phyloP scores from a whole-genome alignment of 225 moss, liverwort and hornwort species.

The Straminergon stramineum region DNA sequence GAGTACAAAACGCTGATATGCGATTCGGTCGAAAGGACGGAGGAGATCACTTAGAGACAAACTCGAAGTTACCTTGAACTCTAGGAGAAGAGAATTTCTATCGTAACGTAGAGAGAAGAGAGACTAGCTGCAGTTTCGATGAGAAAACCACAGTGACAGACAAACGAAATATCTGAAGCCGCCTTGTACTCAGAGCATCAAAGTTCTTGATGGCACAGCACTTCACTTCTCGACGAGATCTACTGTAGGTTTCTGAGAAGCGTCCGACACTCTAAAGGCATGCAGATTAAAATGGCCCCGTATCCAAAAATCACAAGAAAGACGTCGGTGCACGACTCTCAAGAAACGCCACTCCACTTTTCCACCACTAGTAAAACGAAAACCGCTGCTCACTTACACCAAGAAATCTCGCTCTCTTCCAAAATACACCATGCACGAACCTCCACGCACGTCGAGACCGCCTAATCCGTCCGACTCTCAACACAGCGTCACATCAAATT shows the following conservation, averaged over 20 bases:
- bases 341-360: not conserved
- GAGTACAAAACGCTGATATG: not conserved
- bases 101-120: not conserved
- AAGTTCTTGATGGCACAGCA: not conserved
- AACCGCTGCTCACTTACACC: not conserved
- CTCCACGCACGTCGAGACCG: not conserved
- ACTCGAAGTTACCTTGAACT: not conserved
- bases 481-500: not conserved
- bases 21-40: not conserved
- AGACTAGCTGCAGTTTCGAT: slow-evolving; percentile 1
- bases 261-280: not conserved
- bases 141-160: not conserved
- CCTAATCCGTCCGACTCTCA: not conserved
- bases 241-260: not conserved
- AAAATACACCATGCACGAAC: not conserved
- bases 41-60: not conserved
- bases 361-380: not conserved
- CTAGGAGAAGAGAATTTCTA: not conserved
- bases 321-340: not conserved
- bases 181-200: not conserved
- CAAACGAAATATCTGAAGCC: not conserved
- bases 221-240: not conserved
- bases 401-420: not conserved
- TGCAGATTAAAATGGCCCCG: not conserved
- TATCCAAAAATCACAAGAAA: not conserved